Conservation (phyloP, 768 basidiomycete species). For the Lactarius sp. region DNA sequence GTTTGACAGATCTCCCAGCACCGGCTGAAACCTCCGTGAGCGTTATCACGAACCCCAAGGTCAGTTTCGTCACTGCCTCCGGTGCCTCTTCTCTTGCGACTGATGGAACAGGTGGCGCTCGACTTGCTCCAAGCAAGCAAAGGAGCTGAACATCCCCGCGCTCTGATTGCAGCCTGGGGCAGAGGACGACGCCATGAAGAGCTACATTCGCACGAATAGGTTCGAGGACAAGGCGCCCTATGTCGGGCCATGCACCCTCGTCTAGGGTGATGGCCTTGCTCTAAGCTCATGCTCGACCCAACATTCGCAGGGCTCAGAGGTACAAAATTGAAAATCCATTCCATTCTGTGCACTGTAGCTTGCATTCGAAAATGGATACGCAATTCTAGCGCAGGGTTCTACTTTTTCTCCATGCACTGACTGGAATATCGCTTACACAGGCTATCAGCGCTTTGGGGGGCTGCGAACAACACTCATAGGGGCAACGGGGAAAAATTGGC, state of each 20-base stretch:
- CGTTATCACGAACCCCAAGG: conserved; percentile 74
- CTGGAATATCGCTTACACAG: background rate
- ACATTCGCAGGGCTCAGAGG: too few species aligned
- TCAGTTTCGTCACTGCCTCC: conserved; percentile 26
- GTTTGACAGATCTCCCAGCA: conserved; percentile 50
- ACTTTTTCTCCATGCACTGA: background rate
- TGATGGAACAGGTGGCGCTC: conserved; percentile 57
- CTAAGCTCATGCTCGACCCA: background rate
- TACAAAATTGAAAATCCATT: too few species aligned
- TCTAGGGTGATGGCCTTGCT: conserved; percentile 55
- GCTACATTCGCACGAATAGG: conserved; percentile 61
- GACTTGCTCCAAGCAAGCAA: conserved; percentile 61
- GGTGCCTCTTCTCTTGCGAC: background rate
- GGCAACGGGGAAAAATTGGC: background rate
- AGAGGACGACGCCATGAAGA: conserved; percentile 56
- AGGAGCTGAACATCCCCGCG: conserved; percentile 62
- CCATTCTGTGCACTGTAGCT: too few species aligned
- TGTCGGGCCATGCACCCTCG: conserved; percentile 80
- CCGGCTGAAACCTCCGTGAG: conserved; percentile 70
- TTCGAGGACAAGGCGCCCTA: conserved; percentile 66
- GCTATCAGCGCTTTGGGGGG: background rate
- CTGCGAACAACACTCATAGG: background rate
- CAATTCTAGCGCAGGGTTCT: too few species aligned
- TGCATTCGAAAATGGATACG: too few species aligned
- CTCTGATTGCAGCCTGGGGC: conserved; percentile 92